Conservation (phyloP, 2,329 filamentous ascomycete genomes). For the Teratosphaeria pseudoeucalypti region DNA sequence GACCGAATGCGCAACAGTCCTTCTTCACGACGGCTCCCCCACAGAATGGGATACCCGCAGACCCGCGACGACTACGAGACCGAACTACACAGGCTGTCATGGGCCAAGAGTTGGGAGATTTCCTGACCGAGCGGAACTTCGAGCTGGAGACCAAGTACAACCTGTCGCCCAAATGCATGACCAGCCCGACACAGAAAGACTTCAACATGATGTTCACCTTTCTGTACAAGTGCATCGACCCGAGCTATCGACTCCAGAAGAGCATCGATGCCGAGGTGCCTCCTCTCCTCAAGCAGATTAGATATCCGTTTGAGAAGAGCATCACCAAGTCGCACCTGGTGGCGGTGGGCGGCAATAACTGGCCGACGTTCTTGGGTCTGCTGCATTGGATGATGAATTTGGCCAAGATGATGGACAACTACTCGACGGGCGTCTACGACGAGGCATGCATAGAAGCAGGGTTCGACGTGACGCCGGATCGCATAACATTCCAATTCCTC, state of each 20-base stretch:
- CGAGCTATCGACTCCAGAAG: conserved; percentile 85
- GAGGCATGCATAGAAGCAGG: conserved; percentile 82
- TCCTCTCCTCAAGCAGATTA: conserved; percentile 79
- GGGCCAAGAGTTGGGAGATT: conserved; percentile 82
- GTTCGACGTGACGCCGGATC: conserved; percentile 76
- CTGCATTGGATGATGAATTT: conserved; percentile 99
- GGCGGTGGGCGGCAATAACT: conserved; percentile 92
- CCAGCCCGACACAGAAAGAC: conserved; percentile 93
- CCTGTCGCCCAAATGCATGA: conserved; percentile 81
- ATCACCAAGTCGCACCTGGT: conserved; percentile 95
- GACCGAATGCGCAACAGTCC: conserved; percentile 59
- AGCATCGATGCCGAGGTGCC: conserved; percentile 93
- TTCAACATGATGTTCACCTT: conserved; percentile 98
- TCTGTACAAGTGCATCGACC: conserved; percentile 92
- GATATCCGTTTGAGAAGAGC: conserved; percentile 88
- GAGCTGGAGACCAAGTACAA: conserved; percentile 96
- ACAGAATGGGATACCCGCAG: conserved; percentile 69
- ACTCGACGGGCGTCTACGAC: conserved; percentile 67
- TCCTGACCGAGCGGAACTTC: conserved; percentile 86
- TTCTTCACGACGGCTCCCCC: conserved; percentile 87
- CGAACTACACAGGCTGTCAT: conserved; percentile 70
- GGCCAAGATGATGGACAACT: conserved; percentile 84
- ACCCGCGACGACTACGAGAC: conserved; percentile 79
- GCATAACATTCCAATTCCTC: conserved; percentile 89
- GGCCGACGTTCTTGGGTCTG: conserved; percentile 86